Base-by-base conservation (phyloP, 345 rosid genomes). In the Aurinia saxatilis region DNA sequence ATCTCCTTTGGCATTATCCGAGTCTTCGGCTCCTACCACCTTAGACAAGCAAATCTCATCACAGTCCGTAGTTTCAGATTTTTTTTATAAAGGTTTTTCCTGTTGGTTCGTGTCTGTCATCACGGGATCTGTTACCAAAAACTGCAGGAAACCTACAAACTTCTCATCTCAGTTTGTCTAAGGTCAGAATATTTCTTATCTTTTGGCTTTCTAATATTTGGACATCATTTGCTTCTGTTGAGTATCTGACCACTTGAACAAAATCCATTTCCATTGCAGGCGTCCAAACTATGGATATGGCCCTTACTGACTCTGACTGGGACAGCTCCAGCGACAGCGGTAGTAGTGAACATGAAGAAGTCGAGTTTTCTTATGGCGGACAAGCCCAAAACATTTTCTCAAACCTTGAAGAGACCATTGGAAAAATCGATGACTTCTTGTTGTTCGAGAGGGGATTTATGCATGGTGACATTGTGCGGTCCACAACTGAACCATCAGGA, bases 401-500 rank as follows among this genome's bases (percentile, higher is more conserved):
- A 55, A 80, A 82, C 78, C 84, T 90, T 65, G 90, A 84, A 64
- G 95, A 89, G 61, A 83, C 82, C 76, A 84, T 90, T 17, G 87
- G 82, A 7, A 93, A 93, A 70, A 90, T 93, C 46, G 99, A 93
- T 57, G 96, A 87, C 19, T 84, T 93, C 66, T 85, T 93, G 45
- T 85, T 88, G 4, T 87, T 87, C 40, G 99, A 93, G 74, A 81
- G 90, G 58, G 86, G 83, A 5, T 93, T 85, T 33, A 7, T 55
- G 23, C 77, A 66, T 56, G 99, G 96, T 27, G 99, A 93, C 66
- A 73, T 85, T 38, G 97, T 93, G 62, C 75, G 83, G 75, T 73
- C 82, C 13, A 72, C 63, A 38, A 42, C 73, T 29, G 80, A 89
- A 30, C 84, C 85, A 15, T 82, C 84, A 12, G 96, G 91, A 71